Percentiles rank a stretch among this genome's conserved stretches.
phyloP scores from a whole-genome alignment of 495 filamentous ascomycete genomes.

The Hypoxylon lenormandii region DNA sequence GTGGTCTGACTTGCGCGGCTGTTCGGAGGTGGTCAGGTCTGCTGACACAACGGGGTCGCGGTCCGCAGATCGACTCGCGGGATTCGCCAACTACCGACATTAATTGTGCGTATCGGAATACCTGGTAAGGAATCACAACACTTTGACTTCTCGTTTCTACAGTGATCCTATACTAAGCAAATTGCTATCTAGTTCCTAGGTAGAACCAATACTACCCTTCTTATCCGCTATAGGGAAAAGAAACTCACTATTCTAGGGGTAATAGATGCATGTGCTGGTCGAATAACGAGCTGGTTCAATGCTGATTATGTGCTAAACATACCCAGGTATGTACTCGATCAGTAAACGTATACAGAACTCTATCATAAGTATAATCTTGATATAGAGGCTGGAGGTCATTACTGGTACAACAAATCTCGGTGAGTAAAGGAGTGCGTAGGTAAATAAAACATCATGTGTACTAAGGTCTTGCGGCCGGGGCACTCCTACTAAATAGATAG shows the following conservation, averaged over 20 bases:
- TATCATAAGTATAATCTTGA: no score
- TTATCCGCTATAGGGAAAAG: neutral
- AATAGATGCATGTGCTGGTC: neutral
- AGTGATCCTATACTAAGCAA: slow-evolving; percentile 3
- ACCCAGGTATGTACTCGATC: no score
- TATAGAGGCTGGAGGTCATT: no score
- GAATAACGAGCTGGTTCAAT: neutral
- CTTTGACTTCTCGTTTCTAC: slow-evolving; percentile 6
- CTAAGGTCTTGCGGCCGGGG: no score
- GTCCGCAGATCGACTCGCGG: slow-evolving; percentile 40
- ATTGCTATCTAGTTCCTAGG: slow-evolving; percentile 7
- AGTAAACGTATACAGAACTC: no score
- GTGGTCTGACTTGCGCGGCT: slow-evolving; percentile 30
- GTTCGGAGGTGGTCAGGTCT: slow-evolving; percentile 35
- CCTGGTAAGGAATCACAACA: slow-evolving; percentile 5
- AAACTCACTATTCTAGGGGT: neutral
- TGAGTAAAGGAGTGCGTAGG: no score
- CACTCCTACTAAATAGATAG: no score
- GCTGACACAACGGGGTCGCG: slow-evolving; percentile 35
- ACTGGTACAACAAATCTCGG: no score
- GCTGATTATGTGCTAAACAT: neutral
- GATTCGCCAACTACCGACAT: slow-evolving; percentile 38
- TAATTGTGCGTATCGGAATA: slow-evolving; percentile 13
- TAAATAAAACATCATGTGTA: no score
- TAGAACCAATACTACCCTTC: neutral